A percentile compares a stretch with the other conserved stretches of the same genome.
phyloP scores from a whole-genome alignment of 1,139 yeast species.

The Magnusiomyces magnusii region DNA sequence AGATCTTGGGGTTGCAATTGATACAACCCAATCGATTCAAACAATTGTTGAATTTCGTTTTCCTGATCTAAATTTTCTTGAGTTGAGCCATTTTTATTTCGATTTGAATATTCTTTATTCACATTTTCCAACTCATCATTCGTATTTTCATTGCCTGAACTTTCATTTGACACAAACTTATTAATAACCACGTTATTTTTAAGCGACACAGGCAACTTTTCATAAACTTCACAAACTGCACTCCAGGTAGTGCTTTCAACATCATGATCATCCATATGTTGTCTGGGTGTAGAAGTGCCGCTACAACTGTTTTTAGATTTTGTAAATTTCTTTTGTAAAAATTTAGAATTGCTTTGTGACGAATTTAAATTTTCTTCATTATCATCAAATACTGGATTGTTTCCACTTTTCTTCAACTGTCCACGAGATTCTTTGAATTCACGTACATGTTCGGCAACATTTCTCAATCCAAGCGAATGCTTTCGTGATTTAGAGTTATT shows the following conservation, averaged over 20 bases:
- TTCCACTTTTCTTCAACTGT: background rate
- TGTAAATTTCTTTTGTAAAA: too few relatives aligned
- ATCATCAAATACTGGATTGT: too few relatives aligned
- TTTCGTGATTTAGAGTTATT: too few relatives aligned
- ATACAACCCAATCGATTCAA: background rate
- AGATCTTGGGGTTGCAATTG: constrained; percentile 8
- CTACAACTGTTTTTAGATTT: background rate
- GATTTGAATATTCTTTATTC: too few relatives aligned
- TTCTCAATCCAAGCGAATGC: background rate
- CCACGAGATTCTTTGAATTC: background rate
- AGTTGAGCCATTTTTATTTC: background rate
- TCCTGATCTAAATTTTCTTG: background rate
- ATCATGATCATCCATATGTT: background rate
- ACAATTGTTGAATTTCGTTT: background rate
- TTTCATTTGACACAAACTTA: too few relatives aligned
- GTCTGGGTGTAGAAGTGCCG: background rate
- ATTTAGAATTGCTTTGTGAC: too few relatives aligned
- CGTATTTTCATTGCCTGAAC: too few relatives aligned
- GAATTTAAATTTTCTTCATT: too few relatives aligned
- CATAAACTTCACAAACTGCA: background rate
- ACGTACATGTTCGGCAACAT: background rate
- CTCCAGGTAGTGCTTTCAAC: background rate
- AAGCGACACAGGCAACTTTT: background rate
- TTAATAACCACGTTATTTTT: background rate
- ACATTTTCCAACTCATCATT: too few relatives aligned